These are phyloP conservation scores for Trichoderma guizhouense DNA, from an alignment of 2,329 filamentous ascomycete genomes.

Conservation along the genomic window DNA sequence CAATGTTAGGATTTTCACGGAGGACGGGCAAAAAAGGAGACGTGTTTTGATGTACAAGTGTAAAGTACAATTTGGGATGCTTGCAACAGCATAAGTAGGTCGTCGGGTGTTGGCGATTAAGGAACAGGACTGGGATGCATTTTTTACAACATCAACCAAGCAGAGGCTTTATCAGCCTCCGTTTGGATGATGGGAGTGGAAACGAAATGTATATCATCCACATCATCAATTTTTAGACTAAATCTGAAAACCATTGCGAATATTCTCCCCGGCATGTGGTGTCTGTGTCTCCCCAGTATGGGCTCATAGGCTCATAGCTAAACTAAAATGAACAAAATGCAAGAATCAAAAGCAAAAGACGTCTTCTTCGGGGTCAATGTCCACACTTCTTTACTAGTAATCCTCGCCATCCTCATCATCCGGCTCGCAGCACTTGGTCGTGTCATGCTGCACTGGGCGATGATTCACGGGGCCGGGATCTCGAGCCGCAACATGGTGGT, in stretches of 20 bases:
- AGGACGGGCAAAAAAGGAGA: neutral
- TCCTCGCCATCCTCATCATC: slow-evolving; percentile 23
- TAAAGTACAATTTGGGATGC: neutral
- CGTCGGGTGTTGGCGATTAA: neutral
- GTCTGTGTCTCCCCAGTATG: neutral
- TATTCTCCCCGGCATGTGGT: neutral
- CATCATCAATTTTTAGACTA: slow-evolving; percentile 6
- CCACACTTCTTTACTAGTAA: slow-evolving; percentile 5
- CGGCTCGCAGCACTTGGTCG: slow-evolving; percentile 23
- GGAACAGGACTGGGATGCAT: neutral
- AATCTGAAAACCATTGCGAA: neutral
- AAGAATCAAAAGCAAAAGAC: neutral
- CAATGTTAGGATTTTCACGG: neutral
- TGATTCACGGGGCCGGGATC: slow-evolving; percentile 22
- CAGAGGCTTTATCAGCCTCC: neutral
- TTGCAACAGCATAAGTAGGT: neutral
- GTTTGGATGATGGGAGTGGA: neutral
- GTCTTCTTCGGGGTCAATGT: neutral
- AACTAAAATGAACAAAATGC: neutral
- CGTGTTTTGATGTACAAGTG: neutral
- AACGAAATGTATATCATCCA: neutral
- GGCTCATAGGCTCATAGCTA: no score
- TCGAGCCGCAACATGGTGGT: slow-evolving; percentile 3
- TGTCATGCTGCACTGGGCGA: slow-evolving; percentile 18
- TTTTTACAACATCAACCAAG: neutral